A percentile compares a stretch with the other conserved stretches of the same genome.
Conservation (phyloP, 2,329 filamentous ascomycete species). For the Neonectria punicea region DNA sequence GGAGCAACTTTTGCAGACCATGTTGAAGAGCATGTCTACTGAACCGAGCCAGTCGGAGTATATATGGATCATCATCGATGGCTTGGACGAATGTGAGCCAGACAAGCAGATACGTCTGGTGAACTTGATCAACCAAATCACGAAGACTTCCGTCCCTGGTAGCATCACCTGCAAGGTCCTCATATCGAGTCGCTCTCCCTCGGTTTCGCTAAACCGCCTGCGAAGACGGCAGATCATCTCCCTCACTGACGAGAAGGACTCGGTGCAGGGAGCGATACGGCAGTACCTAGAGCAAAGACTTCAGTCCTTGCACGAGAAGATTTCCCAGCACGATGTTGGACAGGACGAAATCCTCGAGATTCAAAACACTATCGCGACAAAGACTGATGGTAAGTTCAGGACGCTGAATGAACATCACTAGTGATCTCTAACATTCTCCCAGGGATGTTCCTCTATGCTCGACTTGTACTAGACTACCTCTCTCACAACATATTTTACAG, state of each 20-base stretch:
- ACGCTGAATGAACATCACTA: fast-evolving
- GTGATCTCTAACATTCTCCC: background rate
- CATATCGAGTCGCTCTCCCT: slow-evolving; percentile 11
- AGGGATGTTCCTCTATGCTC: slow-evolving; percentile 37
- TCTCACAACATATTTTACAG: slow-evolving; percentile 25
- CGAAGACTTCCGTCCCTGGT: background rate
- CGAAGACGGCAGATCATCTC: slow-evolving; percentile 19
- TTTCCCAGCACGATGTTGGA: slow-evolving; percentile 10
- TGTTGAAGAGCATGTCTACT: slow-evolving; percentile 13
- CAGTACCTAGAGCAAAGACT: slow-evolving; percentile 23
- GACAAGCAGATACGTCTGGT: slow-evolving; percentile 17
- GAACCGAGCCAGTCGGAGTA: slow-evolving; percentile 1
- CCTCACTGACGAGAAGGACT: slow-evolving; percentile 18
- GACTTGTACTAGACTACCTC: slow-evolving; percentile 33
- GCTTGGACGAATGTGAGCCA: slow-evolving; percentile 24
- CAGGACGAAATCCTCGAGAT: slow-evolving; percentile 7
- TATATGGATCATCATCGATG: slow-evolving; percentile 26
- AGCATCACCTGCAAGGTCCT: slow-evolving; percentile 24
- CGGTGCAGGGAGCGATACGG: slow-evolving; percentile 1
- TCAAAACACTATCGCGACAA: background rate
- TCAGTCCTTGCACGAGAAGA: background rate
- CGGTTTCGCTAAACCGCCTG: background rate
- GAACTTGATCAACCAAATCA: slow-evolving; percentile 17
- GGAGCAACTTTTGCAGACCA: slow-evolving; percentile 16
- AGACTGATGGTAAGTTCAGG: slow-evolving; percentile 23